These are phyloP conservation scores for Hypoxylon sp. DNA, from an alignment of 2,329 filamentous ascomycete genomes.

Conservation along the genomic window DNA sequence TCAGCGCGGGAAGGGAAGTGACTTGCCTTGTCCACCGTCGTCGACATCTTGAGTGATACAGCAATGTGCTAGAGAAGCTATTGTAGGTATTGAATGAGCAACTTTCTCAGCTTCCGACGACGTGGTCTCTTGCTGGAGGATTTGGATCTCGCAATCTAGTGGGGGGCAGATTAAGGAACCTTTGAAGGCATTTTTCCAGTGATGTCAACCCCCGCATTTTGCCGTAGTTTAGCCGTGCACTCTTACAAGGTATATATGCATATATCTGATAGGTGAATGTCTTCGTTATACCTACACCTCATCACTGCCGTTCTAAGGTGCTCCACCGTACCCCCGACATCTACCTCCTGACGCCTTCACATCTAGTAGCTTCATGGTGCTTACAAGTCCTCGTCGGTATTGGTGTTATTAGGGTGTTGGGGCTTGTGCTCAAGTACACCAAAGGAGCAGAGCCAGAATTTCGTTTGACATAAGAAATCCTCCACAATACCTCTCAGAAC, in stretches of 20 bases:
- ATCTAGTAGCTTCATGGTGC: no score
- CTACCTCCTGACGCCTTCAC: no score
- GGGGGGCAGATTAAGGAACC: slow-evolving; percentile 35
- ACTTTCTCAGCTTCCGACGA: slow-evolving; percentile 5
- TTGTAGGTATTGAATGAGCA: background rate
- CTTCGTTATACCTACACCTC: background rate
- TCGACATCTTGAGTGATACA: slow-evolving; percentile 76
- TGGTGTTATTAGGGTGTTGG: no score
- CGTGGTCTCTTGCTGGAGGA: slow-evolving; percentile 14
- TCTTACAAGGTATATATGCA: background rate
- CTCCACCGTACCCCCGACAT: no score
- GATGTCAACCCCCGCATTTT: slow-evolving; percentile 39
- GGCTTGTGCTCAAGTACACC: no score
- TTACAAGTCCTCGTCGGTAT: no score
- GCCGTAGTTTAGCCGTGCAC: slow-evolving; percentile 36
- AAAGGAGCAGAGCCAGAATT: no score
- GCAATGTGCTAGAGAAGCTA: slow-evolving; percentile 1
- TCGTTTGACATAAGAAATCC: no score
- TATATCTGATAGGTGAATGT: background rate
- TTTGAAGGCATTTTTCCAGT: slow-evolving; percentile 36
- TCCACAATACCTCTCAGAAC: no score
- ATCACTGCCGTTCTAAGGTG: no score
- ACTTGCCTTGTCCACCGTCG: slow-evolving; percentile 92
- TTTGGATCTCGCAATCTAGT: slow-evolving; percentile 11
- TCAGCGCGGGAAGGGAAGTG: slow-evolving; percentile 20